These are phyloP conservation scores for Cystobasidium ongulense DNA, from an alignment of 768 basidiomycete species.

Conservation along the genomic window DNA sequence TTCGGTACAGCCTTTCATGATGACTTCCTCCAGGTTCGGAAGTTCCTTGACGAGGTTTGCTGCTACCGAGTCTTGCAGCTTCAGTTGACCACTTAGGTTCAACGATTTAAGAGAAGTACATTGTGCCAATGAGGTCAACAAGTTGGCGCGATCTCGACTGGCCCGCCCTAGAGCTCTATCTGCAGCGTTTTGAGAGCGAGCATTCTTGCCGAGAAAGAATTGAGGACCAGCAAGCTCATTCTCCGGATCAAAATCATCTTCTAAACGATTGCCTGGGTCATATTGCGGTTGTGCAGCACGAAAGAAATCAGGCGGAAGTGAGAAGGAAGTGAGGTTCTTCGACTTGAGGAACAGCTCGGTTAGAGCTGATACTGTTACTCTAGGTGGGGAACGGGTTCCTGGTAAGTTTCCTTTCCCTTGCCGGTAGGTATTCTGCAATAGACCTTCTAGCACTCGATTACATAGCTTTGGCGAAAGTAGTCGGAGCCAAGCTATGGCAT, in stretches of 20 bases:
- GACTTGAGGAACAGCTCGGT: not conserved
- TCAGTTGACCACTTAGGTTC: constrained; percentile 27
- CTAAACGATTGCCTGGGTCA: constrained; percentile 3
- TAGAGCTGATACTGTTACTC: constrained; percentile 11
- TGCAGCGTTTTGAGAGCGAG: not conserved
- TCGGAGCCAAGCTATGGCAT: constrained; percentile 11
- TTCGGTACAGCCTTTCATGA: constrained; percentile 35
- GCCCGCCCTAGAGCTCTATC: constrained; percentile 8
- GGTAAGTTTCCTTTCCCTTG: not conserved
- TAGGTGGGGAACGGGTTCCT: not conserved
- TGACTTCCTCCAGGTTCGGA: constrained; percentile 30
- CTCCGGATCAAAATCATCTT: constrained; percentile 18
- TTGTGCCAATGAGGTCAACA: constrained; percentile 31
- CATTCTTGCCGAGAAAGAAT: not conserved
- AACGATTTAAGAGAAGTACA: constrained; percentile 35
- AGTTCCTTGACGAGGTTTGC: constrained; percentile 34
- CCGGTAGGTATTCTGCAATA: not conserved
- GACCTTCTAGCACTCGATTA: constrained; percentile 5
- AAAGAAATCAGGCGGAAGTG: constrained; percentile 11
- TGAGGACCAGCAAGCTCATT: constrained; percentile 11
- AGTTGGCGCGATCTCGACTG: constrained; percentile 22
- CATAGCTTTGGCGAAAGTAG: not conserved
- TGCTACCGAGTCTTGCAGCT: constrained; percentile 28
- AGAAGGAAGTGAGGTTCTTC: constrained; percentile 6
- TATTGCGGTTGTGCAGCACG: constrained; percentile 24